Evolutionary conservation across 176 grass and related monocot genomes (phyloP), one percentile per base, ranked within the genome.

Genomic region (Cenchrus purpureus): DNA sequence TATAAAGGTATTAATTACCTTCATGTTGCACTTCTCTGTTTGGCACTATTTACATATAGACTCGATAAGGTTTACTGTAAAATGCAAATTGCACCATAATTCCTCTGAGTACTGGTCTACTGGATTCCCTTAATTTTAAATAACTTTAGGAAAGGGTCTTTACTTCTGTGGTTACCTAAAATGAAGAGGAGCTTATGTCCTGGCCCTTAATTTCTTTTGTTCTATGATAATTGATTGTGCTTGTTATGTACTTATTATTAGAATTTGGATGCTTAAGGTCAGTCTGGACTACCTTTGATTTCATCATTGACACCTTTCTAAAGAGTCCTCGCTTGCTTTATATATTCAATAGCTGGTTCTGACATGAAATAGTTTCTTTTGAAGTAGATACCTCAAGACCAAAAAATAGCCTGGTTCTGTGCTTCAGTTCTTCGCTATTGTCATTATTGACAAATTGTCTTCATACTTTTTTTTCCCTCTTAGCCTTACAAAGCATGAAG

Each of bases 401-500:
- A 40, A 40, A 40, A 40, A 40, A 40, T 40, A 40, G 37, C 37
- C 22, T 15, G 32, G 51, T 62, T 25, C 20, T 78, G 50, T 84
- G 19, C 0, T 78, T 37, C 19, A 42, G 31, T 37, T 81, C 9
- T 79, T 82, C 61, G 82, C 34, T 67, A 51, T 52, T 76, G 40
- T 75, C 7, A 42, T 76, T 83, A 55, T 76, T 92, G 52, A 87
- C 73, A 63, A 59, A 74, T 34, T 68, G 29, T 49, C 50, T 77
- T 8, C 2, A 0, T 69, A 56, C n/a, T 43, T 28, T 28, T 83
- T 22, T 76, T 50, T 25, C 25, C 82, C 71, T 79, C 10, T 86
- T 87, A 96, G 93, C 93, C 34, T 87, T 98, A 73, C 83, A 80
- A 77, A 87, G 55, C 62, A 92, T 89, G 87, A 86, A 95, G 87